phyloP scores from a whole-genome alignment of 2,329 filamentous ascomycete species.

The Drechslerella stenobrocha region DNA sequence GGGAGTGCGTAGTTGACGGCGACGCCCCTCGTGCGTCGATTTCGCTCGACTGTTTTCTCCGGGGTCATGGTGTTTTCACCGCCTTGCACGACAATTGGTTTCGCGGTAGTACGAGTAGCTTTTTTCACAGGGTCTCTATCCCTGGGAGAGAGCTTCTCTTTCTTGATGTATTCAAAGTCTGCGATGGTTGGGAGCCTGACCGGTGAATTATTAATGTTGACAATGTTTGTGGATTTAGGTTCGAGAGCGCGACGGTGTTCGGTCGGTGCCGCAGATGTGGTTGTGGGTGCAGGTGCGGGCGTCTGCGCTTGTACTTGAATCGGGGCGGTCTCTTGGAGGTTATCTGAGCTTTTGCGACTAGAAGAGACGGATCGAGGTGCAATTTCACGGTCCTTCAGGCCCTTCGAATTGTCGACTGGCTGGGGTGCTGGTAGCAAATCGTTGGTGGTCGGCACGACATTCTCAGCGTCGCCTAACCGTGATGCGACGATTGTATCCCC shows the following conservation, averaged over 20 bases:
- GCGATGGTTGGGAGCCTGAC: conserved; percentile 35
- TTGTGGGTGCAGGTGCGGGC: neutral
- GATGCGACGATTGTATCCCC: conserved; percentile 32
- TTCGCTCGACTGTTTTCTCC: conserved; percentile 63
- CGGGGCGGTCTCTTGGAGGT: too few species aligned
- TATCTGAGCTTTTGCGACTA: conserved; percentile 14
- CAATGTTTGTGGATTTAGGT: conserved; percentile 34
- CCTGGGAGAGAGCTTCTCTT: conserved; percentile 42
- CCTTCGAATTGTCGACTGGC: conserved; percentile 16
- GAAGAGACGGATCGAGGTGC: conserved; percentile 18
- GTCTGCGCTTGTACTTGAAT: neutral
- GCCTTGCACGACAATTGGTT: conserved; percentile 42
- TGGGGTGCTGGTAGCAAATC: neutral
- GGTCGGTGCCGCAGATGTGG: conserved; percentile 27
- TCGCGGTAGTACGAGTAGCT: conserved; percentile 29
- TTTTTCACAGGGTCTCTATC: conserved; percentile 45
- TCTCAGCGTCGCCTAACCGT: conserved; percentile 35
- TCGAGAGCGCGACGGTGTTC: conserved; percentile 59
- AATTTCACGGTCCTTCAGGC: conserved; percentile 35
- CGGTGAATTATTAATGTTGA: conserved; percentile 31
- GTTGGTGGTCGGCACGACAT: conserved; percentile 49
- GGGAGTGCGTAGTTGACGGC: conserved; percentile 81
- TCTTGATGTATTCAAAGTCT: conserved; percentile 49
- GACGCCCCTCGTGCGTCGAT: conserved; percentile 64
- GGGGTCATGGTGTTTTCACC: conserved; percentile 56